Percentiles rank a stretch among this genome's conserved stretches.
phyloP scores from a whole-genome alignment of 768 basidiomycete species.

The Coprinellus micaceus region DNA sequence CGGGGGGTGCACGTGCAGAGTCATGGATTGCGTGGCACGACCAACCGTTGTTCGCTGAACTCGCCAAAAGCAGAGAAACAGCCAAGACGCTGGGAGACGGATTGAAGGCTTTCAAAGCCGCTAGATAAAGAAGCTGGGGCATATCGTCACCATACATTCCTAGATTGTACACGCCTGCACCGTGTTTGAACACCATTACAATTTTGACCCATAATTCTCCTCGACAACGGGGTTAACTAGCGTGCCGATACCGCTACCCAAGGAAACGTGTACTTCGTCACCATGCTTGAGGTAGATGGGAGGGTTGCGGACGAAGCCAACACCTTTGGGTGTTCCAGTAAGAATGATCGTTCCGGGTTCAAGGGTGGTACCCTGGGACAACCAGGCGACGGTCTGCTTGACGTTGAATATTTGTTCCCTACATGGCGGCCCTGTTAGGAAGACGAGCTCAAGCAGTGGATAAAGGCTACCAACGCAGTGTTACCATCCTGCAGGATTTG shows the following conservation, averaged over 20 bases:
- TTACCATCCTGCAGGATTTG: slow-evolving; percentile 68
- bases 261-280: slow-evolving; percentile 65
- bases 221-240: slow-evolving; percentile 76
- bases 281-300: slow-evolving; percentile 68
- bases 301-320: slow-evolving; percentile 75
- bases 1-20: slow-evolving; percentile 9
- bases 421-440: neutral
- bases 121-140: neutral
- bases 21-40: slow-evolving; percentile 6
- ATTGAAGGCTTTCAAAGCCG: neutral
- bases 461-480: slow-evolving; percentile 54
- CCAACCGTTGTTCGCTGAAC: neutral
- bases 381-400: slow-evolving; percentile 70
- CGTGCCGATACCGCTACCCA: slow-evolving; percentile 74
- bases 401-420: slow-evolving; percentile 84
- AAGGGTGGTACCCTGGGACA: slow-evolving; percentile 82
- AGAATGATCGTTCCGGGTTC: slow-evolving; percentile 79
- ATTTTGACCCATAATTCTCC: slow-evolving; percentile 34
- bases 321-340: slow-evolving; percentile 80
- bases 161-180: neutral
- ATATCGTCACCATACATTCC: neutral
- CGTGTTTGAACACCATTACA: neutral
- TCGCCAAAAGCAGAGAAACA: neutral
- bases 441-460: neutral
- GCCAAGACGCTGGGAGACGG: neutral